These are phyloP conservation scores for Ilyonectria sp. DNA, from an alignment of 2,329 filamentous ascomycete species.

Conservation along the genomic window DNA sequence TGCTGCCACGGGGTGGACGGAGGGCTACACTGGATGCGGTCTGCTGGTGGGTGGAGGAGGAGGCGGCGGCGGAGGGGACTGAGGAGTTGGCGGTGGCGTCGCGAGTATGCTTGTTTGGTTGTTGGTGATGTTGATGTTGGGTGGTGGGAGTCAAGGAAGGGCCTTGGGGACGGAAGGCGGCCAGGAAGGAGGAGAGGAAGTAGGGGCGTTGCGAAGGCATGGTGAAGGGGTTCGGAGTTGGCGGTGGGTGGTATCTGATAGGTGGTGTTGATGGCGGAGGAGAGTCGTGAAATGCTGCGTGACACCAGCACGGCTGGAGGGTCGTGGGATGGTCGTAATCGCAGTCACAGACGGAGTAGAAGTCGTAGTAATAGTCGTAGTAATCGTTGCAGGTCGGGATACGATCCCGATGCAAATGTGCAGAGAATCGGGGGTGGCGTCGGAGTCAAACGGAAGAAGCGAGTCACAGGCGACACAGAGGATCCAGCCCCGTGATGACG, in stretches of 20 bases:
- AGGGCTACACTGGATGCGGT: constrained; percentile 50
- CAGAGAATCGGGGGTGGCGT: not conserved
- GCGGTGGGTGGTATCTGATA: not conserved
- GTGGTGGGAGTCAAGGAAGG: constrained; percentile 53
- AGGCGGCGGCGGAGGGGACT: constrained; percentile 34
- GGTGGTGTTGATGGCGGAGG: not conserved
- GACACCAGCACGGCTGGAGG: constrained; percentile 7
- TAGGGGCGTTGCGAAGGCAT: constrained; percentile 70
- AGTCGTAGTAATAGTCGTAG: not conserved
- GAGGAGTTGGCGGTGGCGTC: constrained; percentile 48
- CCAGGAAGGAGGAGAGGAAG: constrained; percentile 71
- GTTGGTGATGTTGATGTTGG: constrained; percentile 47
- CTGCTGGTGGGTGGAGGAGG: constrained; percentile 45
- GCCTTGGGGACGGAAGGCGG: constrained; percentile 65
- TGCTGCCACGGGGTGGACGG: constrained; percentile 47
- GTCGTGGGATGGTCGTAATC: constrained; percentile 11
- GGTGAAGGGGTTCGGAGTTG: constrained; percentile 11
- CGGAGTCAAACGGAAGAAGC: not conserved
- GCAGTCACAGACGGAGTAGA: not conserved
- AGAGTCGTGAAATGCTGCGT: not conserved
- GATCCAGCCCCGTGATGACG: constrained; percentile 27
- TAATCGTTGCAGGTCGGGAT: not conserved
- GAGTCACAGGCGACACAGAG: constrained; percentile 11
- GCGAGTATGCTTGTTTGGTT: constrained; percentile 56
- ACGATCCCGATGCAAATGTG: constrained; percentile 11